A percentile compares a stretch with the other conserved stretches of the same genome.
Evolutionary conservation across 306 rosid genomes (phyloP).

Genomic region (Vigna mungo): DNA sequence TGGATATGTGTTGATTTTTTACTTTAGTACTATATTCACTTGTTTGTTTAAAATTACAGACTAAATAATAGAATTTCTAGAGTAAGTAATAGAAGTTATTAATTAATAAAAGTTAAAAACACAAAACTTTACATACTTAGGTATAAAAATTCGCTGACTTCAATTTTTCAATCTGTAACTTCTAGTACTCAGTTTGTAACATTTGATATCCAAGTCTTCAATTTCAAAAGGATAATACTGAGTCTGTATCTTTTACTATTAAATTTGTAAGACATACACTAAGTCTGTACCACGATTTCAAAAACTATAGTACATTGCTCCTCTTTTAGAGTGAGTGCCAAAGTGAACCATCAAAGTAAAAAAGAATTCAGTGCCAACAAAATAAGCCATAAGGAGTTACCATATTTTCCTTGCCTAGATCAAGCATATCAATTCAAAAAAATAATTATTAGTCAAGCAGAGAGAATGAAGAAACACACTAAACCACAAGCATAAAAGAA

Average conservation of each 20-base stretch:
- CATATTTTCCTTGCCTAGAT: background rate
- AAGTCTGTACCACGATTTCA: background rate
- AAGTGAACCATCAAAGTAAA: background rate
- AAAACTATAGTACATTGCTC: background rate
- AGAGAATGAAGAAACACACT: background rate
- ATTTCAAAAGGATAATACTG: background rate
- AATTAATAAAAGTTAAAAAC: too few relatives aligned
- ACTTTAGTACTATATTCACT: background rate
- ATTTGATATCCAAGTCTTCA: background rate
- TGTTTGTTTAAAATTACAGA: background rate
- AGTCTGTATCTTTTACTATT: background rate
- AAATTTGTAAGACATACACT: background rate
- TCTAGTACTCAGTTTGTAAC: background rate
- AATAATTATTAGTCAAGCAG: background rate
- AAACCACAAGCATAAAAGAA: background rate
- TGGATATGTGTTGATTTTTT: background rate
- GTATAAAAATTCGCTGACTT: too few relatives aligned
- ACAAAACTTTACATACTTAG: too few relatives aligned
- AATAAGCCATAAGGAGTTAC: conserved; percentile 7
- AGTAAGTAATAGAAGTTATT: background rate
- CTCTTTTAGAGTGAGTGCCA: background rate
- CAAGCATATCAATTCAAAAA: conserved; percentile 40
- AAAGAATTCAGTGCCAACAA: background rate
- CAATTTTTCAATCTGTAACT: background rate
- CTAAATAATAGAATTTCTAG: background rate